Evolutionary conservation across 345 rosid species (phyloP).

Genomic region (Aegle marmelos): DNA sequence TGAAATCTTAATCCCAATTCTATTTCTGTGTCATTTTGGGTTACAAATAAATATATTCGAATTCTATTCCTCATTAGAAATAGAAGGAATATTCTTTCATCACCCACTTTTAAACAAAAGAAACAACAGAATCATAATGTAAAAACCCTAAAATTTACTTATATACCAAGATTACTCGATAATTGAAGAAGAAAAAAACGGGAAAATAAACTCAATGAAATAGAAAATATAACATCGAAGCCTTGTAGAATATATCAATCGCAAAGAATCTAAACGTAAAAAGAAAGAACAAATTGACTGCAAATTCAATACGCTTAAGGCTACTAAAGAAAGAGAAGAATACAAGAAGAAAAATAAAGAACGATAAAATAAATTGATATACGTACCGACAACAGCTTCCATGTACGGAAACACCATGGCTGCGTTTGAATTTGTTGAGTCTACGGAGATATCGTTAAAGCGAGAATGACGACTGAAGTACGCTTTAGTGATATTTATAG

Average conservation of each 20-base stretch:
- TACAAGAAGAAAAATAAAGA: not conserved
- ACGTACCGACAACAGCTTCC: slow-evolving; percentile 86
- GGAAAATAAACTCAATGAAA: not conserved
- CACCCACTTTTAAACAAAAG: not conserved
- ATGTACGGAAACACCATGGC: slow-evolving; percentile 85
- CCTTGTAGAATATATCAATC: not conserved
- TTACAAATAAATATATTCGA: not conserved
- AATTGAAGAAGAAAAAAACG: not conserved
- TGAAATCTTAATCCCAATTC: not conserved
- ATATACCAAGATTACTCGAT: not conserved
- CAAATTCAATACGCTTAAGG: not conserved
- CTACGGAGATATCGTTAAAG: not conserved
- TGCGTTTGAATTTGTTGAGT: slow-evolving; percentile 9
- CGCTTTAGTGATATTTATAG: not conserved
- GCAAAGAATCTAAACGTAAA: not conserved
- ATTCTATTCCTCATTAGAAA: not conserved
- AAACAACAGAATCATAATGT: not conserved
- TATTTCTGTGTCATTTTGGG: not conserved
- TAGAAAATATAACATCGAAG: not conserved
- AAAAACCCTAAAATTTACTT: slow-evolving; percentile 14
- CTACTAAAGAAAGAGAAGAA: not conserved
- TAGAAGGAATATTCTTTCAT: not conserved
- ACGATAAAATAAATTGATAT: not conserved
- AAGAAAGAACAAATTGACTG: not conserved
- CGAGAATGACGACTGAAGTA: not conserved